Base-by-base conservation (phyloP, 2,329 filamentous ascomycete genomes). In the Fusarium brachygibbosum region DNA sequence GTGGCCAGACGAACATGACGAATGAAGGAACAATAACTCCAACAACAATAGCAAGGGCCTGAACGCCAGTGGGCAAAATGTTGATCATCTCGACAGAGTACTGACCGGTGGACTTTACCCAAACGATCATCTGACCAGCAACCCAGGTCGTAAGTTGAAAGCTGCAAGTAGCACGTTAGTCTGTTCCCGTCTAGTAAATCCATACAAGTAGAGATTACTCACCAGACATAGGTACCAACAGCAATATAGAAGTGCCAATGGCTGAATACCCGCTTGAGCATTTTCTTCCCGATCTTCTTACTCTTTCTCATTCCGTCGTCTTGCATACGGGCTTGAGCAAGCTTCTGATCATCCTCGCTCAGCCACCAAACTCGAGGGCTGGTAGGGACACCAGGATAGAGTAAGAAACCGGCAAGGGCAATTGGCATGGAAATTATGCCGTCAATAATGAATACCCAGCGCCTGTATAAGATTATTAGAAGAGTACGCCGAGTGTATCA, bases 371-470 rank as follows among this genome's bases (percentile, higher is more conserved):
- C 58, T 3, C 64, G 62, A 7, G 67, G 65, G 17, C 70, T 73
- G 6, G 60, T 72, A 13, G 76, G 75, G 0, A 75, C 41, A 21
- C 74, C 74, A 0, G 76, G 75, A n/a, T 72, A 74, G 14, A 78
- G 64, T n/a, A 75, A 60, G 53, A 75, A 77, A 10, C 76, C 76
- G 5, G 73, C 66, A 25, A 62, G 31, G 1, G 28, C 37, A n/a
- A 62, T 57, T 2, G 58, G 45, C n/a, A 58, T 10, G n/a, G 45
- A 76, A 45, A 80, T 78, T 21, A 79, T 68, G 7, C 77, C 76
- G 35, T 79, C 76, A 16, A 80, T 74, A 28, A 79, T 74, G 51
- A 80, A 79, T 17, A 78, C 69, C 76, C 76, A 79, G 17, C 76
- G 74, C 74, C 61, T 69, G 12, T 21, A 35, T 5, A 6, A 13